Conservation (phyloP, 768 basidiomycete species). For the Leucosporidium scottii region DNA sequence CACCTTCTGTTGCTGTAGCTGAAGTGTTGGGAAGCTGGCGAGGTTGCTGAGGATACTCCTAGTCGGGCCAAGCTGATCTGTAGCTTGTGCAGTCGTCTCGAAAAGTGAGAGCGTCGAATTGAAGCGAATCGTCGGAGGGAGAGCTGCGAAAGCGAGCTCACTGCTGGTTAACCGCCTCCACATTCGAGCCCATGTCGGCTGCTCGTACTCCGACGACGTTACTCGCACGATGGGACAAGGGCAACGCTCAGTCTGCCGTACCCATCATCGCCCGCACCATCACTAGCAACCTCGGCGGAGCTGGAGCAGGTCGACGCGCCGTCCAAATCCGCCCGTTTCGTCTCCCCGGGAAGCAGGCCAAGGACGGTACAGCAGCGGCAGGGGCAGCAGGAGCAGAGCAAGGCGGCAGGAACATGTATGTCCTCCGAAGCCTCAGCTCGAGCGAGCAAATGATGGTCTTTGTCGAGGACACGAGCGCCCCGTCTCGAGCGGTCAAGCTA, state of each 20-base stretch:
- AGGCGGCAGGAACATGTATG: constrained; percentile 25
- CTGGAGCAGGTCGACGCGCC: constrained; percentile 9
- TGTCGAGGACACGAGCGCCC: constrained; percentile 21
- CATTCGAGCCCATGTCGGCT: neutral
- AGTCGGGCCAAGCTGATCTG: no score
- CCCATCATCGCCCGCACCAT: constrained; percentile 22
- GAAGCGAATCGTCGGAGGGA: no score
- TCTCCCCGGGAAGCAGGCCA: neutral
- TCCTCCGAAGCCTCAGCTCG: constrained; percentile 13
- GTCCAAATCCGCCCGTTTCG: constrained; percentile 23
- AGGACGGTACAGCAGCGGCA: no score
- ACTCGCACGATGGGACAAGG: constrained; percentile 22
- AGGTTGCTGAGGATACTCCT: no score
- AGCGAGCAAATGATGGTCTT: constrained; percentile 14
- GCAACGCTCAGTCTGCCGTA: constrained; percentile 14
- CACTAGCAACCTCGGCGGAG: constrained; percentile 1
- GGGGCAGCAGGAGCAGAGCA: neutral
- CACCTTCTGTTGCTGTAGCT: no score
- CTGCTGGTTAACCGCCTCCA: neutral
- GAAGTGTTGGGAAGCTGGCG: no score
- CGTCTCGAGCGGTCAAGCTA: neutral
- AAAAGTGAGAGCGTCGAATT: no score
- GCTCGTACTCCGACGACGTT: constrained; percentile 12
- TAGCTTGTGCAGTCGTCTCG: no score
- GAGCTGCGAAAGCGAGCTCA: neutral